These are phyloP conservation scores for Blastomyces parvus DNA, from an alignment of 2,329 filamentous ascomycete genomes.

Conservation along the genomic window DNA sequence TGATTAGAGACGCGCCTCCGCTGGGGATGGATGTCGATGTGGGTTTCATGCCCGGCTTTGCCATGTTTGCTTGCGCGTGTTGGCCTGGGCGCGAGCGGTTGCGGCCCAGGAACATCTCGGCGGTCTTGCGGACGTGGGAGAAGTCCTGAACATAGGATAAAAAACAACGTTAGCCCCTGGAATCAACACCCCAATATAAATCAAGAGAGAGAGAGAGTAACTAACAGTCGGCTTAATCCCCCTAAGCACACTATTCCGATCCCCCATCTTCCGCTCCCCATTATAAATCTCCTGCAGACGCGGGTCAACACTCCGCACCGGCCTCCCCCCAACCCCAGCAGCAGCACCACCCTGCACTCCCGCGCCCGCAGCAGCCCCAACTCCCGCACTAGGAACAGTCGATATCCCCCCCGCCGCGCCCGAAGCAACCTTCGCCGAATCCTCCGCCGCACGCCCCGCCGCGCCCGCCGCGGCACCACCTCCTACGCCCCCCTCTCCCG, in stretches of 20 bases:
- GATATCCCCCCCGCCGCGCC: conserved; percentile 40
- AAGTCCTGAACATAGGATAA: conserved; percentile 59
- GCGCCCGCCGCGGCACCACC: conserved; percentile 36
- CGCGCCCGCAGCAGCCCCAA: too few relatives aligned
- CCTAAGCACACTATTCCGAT: conserved; percentile 77
- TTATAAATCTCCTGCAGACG: conserved; percentile 80
- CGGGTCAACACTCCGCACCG: conserved; percentile 66
- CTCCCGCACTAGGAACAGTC: conserved; percentile 28
- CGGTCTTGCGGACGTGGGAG: conserved; percentile 80
- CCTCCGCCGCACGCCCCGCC: conserved; percentile 31
- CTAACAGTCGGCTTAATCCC: conserved; percentile 80
- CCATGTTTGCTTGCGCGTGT: conserved; percentile 25
- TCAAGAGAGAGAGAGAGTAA: conserved; percentile 6
- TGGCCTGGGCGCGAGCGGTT: conserved; percentile 34
- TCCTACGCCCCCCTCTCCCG: conserved; percentile 31
- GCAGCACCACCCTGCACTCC: conserved; percentile 37
- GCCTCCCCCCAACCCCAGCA: conserved; percentile 34
- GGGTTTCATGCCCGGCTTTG: conserved; percentile 25
- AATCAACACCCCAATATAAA: neutral
- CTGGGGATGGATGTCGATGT: conserved; percentile 28
- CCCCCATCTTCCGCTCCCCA: conserved; percentile 81
- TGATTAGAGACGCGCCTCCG: conserved; percentile 30
- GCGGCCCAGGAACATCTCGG: conserved; percentile 61
- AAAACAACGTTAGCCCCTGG: too few relatives aligned
- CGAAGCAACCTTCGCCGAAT: conserved; percentile 42